Percentiles rank a stretch among this genome's conserved stretches.
Conservation (phyloP, 441 rosid species). For the Omphalea diandra region DNA sequence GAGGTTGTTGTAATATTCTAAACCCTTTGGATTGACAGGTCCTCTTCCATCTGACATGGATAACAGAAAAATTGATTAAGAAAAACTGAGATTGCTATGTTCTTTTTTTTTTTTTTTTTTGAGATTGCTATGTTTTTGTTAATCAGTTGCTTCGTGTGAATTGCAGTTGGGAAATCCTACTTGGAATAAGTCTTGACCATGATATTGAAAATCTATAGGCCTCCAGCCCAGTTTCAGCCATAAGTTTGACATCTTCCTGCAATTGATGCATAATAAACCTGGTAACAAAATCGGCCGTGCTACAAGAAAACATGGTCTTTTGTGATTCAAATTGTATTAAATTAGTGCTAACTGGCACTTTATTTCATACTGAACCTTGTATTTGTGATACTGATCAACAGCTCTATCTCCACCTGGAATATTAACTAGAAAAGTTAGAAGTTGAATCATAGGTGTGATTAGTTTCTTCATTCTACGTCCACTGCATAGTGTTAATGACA, state of each 20-base stretch:
- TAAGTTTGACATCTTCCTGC: constrained; percentile 68
- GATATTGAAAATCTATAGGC: constrained; percentile 70
- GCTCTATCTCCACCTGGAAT: constrained; percentile 56
- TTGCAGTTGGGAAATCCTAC: constrained; percentile 28
- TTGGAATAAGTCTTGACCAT: constrained; percentile 71
- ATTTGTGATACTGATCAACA: constrained; percentile 64
- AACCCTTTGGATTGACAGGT: constrained; percentile 51
- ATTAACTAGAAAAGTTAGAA: neutral
- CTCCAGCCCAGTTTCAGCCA: constrained; percentile 51
- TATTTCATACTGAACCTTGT: constrained; percentile 38
- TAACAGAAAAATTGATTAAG: neutral
- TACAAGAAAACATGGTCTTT: neutral
- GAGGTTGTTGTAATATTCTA: constrained; percentile 55
- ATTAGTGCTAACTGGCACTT: neutral
- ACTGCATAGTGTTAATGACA: neutral
- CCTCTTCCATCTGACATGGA: constrained; percentile 60
- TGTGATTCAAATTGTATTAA: neutral
- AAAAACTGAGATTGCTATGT: neutral
- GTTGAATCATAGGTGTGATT: neutral
- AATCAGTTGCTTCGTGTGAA: neutral
- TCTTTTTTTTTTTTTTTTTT: no score
- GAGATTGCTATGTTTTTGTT: neutral
- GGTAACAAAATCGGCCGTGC: neutral
- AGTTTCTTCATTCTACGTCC: neutral
- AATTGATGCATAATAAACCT: neutral